Conservation (phyloP, 148 eudicot species). For the Suaeda aralocaspica region DNA sequence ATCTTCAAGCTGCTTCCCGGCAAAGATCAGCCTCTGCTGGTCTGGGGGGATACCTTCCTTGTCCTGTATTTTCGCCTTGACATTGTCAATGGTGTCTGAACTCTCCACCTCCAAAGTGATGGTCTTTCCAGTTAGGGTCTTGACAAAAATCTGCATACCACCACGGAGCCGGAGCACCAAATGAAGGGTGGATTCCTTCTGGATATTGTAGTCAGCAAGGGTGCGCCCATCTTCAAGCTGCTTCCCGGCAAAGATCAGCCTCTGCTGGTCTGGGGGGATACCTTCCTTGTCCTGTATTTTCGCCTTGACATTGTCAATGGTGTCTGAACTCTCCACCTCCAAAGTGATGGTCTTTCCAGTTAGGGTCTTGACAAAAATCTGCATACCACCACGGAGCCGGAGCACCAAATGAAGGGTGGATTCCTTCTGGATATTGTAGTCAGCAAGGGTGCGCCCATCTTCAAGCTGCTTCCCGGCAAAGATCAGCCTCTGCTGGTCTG, state of each 20-base stretch:
- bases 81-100: slow-evolving; percentile 18
- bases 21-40: slow-evolving; percentile 27
- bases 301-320: slow-evolving; percentile 17
- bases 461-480: slow-evolving; percentile 19
- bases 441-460: slow-evolving; percentile 16
- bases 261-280: slow-evolving; percentile 19
- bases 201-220: slow-evolving; percentile 28
- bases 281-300: slow-evolving; percentile 20
- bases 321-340: slow-evolving; percentile 20
- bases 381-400: slow-evolving; percentile 19
- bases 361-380: slow-evolving; percentile 16
- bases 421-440: slow-evolving; percentile 22
- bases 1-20: slow-evolving; percentile 34
- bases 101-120: slow-evolving; percentile 20
- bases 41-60: slow-evolving; percentile 19
- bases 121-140: slow-evolving; percentile 15
- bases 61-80: slow-evolving; percentile 15
- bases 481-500: slow-evolving; percentile 20
- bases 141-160: slow-evolving; percentile 18
- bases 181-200: slow-evolving; percentile 17
- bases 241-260: slow-evolving; percentile 22
- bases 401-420: slow-evolving; percentile 18
- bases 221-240: slow-evolving; percentile 31
- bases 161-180: slow-evolving; percentile 19
- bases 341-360: slow-evolving; percentile 18